Percentiles rank a stretch among this genome's conserved stretches.
Evolutionary conservation across 768 basidiomycete species (phyloP).

Genomic region (Mycena albidolilacea): DNA sequence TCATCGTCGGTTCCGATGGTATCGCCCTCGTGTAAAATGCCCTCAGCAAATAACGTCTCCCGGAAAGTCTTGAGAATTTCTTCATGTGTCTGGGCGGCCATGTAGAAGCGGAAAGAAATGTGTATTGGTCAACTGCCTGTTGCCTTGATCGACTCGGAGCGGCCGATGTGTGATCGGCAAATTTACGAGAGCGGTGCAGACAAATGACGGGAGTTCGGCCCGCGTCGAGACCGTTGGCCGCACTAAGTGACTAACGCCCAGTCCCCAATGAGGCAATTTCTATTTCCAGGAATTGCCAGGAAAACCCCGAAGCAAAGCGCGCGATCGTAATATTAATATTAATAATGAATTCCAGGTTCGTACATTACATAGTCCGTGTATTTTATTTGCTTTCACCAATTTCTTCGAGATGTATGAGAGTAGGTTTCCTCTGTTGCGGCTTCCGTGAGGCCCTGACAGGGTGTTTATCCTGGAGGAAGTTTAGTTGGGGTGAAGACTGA

Average conservation of each 20-base stretch:
- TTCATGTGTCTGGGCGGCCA: constrained; percentile 38
- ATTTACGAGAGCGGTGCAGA: background rate
- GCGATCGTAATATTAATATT: too few species aligned
- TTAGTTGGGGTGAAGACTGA: background rate
- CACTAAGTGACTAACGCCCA: background rate
- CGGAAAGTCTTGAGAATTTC: constrained; percentile 67
- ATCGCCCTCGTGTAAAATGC: constrained; percentile 71
- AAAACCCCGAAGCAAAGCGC: too few species aligned
- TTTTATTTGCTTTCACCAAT: background rate
- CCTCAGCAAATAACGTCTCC: constrained; percentile 65
- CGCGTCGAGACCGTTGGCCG: background rate
- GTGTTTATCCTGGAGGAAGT: constrained; percentile 10
- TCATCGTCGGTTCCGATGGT: constrained; percentile 72
- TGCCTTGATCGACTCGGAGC: too few species aligned
- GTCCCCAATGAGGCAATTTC: constrained; percentile 4
- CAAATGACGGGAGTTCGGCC: background rate
- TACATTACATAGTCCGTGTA: too few species aligned
- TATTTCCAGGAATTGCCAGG: background rate
- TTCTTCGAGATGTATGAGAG: constrained; percentile 6
- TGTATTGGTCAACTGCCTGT: background rate
- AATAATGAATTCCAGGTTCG: background rate
- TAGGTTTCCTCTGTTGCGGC: background rate
- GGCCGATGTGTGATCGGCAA: background rate
- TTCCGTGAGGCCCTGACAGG: constrained; percentile 23
- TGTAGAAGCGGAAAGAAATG: background rate